phyloP scores from a whole-genome alignment of 1,139 yeast species.

The Arxiozyma bovina region DNA sequence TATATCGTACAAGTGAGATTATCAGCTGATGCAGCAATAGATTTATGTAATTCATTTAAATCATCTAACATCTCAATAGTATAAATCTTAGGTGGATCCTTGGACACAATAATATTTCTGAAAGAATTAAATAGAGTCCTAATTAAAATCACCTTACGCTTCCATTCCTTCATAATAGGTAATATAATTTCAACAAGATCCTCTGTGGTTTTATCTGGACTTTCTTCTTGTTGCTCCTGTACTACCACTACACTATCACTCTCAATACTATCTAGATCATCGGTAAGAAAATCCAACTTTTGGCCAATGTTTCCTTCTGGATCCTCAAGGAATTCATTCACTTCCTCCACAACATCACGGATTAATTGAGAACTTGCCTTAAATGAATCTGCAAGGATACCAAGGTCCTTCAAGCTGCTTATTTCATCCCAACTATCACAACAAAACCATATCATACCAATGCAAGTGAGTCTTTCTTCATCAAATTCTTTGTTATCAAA shows the following conservation, averaged over 20 bases:
- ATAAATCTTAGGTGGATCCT: constrained; percentile 10
- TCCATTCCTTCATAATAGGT: constrained; percentile 41
- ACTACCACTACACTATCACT: constrained; percentile 28
- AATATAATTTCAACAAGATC: background rate
- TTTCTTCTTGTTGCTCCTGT: constrained; percentile 24
- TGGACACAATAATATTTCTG: constrained; percentile 44
- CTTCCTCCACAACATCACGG: constrained; percentile 57
- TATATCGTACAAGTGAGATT: constrained; percentile 31
- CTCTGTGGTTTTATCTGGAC: constrained; percentile 19
- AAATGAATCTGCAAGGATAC: constrained; percentile 40
- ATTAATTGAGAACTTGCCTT: constrained; percentile 41
- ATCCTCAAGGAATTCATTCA: constrained; percentile 56
- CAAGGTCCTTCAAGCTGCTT: constrained; percentile 43
- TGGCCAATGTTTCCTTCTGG: constrained; percentile 32
- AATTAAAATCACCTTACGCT: constrained; percentile 44
- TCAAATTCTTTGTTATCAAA: constrained; percentile 20
- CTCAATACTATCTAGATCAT: background rate
- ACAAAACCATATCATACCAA: constrained; percentile 58
- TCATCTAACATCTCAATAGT: constrained; percentile 23
- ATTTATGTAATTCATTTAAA: constrained; percentile 26
- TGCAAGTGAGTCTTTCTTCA: constrained; percentile 43
- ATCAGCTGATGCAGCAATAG: constrained; percentile 29
- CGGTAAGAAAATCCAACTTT: background rate
- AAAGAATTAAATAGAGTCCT: constrained; percentile 48
- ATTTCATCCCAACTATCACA: constrained; percentile 42